These are phyloP conservation scores for Omphalotus olearius DNA, from an alignment of 1,284 basidiomycete species.

Conservation along the genomic window DNA sequence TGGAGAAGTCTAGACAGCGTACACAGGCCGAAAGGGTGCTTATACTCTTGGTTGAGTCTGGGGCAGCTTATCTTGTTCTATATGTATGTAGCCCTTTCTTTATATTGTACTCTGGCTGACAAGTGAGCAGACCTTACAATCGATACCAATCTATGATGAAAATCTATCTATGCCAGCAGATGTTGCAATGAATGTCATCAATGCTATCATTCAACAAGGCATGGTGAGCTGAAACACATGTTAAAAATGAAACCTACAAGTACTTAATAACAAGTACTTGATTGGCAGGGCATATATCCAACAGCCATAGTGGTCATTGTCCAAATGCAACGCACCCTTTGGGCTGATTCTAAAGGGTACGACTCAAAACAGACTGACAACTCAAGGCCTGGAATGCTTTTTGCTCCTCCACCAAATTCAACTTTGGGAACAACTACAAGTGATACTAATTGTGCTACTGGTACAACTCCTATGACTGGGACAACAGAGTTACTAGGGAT, in stretches of 20 bases:
- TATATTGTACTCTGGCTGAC: not conserved
- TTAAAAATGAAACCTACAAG: not conserved
- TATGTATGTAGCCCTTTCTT: constrained; percentile 18
- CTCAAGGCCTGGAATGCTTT: not conserved
- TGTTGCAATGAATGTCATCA: constrained; percentile 23
- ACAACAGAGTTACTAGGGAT: too few relatives aligned
- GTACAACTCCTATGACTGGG: too few relatives aligned
- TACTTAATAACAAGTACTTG: too few relatives aligned
- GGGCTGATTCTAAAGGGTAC: constrained; percentile 10
- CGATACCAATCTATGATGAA: constrained; percentile 25
- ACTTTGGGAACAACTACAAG: not conserved
- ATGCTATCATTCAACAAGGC: constrained; percentile 26
- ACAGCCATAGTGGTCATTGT: constrained; percentile 27
- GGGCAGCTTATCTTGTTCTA: constrained; percentile 22
- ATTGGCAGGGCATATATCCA: constrained; percentile 25
- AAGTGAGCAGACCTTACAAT: constrained; percentile 23
- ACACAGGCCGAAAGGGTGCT: constrained; percentile 25
- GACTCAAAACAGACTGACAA: not conserved
- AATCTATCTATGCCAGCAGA: constrained; percentile 17
- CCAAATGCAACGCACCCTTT: constrained; percentile 23
- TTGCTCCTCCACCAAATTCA: not conserved
- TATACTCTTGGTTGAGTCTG: constrained; percentile 24
- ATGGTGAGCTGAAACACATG: constrained; percentile 17
- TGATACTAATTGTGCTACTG: too few relatives aligned
- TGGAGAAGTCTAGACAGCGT: constrained; percentile 19